Base-by-base conservation (phyloP, 2,329 filamentous ascomycete species). In the Leptographium procerum region DNA sequence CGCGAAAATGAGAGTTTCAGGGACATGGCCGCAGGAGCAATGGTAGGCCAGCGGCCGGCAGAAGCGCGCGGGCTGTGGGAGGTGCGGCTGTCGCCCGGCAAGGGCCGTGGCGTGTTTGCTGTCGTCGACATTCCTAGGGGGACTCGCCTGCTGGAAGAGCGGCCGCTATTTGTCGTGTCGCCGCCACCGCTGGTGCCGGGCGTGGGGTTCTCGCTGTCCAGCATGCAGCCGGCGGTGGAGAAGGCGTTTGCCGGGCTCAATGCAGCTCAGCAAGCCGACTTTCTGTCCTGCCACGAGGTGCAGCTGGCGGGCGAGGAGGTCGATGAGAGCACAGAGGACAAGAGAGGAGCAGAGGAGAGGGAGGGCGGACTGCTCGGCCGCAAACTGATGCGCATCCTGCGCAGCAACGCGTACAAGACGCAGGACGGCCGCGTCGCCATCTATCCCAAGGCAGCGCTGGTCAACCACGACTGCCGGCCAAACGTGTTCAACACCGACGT, bases 101-200 rank as follows among this genome's bases (percentile, higher is more conserved):
- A 74, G 63, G 75, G 75, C 31, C 70, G 73, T 33, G 75, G 74
- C 48, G 69, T 73, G 59, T 69, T 76, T 60, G 74, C 74, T 1
- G 58, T 64, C 2, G 59, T 62, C 14, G n/a, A 58, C 40, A 70
- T 77, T 45, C 56, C 66, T 31, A 64, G 62, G 22, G 73, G 74
- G 16, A 73, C 71, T 3, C 69, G 69, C 26, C 71, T 77, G 52
- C 67, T 77, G 16, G 66, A 66, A 16, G 74, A 77, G 53, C 33
- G 61, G 1, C 70, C 74, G 0, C 68, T 77, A 1, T 65, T 77
- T 57, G 60, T 63, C 0, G 58, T 69, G 45, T 58, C 64, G 31
- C 64, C 66, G 24, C 66, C 69, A 8, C 68, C 28, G 26, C 60
- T 56, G 55, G 69, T 58, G 61, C 71, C 5, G 59, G 60, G 61